These are phyloP conservation scores for Psilocybe mexicana DNA, from an alignment of 1,284 basidiomycete species.

Conservation along the genomic window DNA sequence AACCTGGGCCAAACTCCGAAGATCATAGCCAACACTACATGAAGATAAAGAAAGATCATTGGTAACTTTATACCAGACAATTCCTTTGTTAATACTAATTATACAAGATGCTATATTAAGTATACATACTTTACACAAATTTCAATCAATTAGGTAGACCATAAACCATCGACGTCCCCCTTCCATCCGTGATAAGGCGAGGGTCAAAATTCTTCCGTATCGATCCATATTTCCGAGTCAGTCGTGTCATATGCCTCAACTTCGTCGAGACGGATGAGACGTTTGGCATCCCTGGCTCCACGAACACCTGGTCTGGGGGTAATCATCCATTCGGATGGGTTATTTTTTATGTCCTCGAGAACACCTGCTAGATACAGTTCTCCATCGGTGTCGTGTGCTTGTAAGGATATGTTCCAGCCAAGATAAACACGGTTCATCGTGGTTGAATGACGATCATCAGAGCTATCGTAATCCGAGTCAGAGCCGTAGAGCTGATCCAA, in stretches of 20 bases:
- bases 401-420: conserved; percentile 64
- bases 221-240: conserved; percentile 52
- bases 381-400: conserved; percentile 50
- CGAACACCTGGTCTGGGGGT: conserved; percentile 31
- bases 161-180: background rate
- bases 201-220: conserved; percentile 14
- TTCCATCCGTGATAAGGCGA: background rate
- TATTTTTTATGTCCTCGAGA: conserved; percentile 46
- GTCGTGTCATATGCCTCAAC: conserved; percentile 47
- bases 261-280: conserved; percentile 45
- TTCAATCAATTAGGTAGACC: too few species aligned
- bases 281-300: conserved; percentile 46
- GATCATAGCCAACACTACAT: too few species aligned
- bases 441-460: conserved; percentile 14
- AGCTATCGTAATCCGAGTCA: conserved; percentile 30
- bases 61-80: too few species aligned
- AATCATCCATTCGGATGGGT: conserved; percentile 53
- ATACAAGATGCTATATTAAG: too few species aligned
- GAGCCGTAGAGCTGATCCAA: conserved; percentile 28
- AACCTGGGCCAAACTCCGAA: too few species aligned
- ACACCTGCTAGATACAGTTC: conserved; percentile 51
- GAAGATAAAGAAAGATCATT: too few species aligned
- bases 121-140: too few species aligned
- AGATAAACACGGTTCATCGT: conserved; percentile 45
- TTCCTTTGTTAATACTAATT: too few species aligned